phyloP scores from a whole-genome alignment of 139 green algal genomes.

The Micromonas commoda region DNA sequence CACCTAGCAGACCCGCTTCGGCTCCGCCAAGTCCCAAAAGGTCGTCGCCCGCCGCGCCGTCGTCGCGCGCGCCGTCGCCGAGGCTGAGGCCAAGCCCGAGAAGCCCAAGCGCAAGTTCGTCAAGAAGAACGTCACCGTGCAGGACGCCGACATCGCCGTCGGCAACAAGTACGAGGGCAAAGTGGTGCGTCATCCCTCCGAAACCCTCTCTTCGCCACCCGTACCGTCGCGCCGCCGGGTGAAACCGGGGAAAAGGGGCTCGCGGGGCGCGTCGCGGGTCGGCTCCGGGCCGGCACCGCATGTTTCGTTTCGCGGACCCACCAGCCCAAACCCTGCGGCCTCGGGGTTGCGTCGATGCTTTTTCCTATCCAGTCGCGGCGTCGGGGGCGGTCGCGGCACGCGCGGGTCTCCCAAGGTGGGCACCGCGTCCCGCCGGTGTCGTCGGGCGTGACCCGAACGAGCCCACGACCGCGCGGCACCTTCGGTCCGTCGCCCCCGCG shows the following conservation, averaged over 20 bases:
- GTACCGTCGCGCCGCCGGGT: neutral
- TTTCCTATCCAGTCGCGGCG: too few relatives aligned
- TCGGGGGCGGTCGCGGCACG: too few relatives aligned
- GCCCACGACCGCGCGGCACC: too few relatives aligned
- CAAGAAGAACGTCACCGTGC: slow-evolving; percentile 20
- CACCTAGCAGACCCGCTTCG: neutral
- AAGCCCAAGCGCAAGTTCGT: slow-evolving; percentile 1
- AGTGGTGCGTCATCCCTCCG: slow-evolving; percentile 3
- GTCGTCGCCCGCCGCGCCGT: neutral
- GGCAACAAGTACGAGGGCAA: slow-evolving; percentile 13
- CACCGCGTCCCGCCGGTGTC: too few relatives aligned
- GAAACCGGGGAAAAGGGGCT: neutral
- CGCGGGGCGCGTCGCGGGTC: too few relatives aligned
- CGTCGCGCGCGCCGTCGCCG: neutral
- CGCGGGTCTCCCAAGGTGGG: too few relatives aligned
- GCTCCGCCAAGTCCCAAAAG: neutral
- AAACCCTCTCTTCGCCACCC: neutral
- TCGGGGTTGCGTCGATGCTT: too few relatives aligned
- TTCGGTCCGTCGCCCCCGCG: too few relatives aligned
- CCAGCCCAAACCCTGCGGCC: too few relatives aligned
- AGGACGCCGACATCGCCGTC: slow-evolving; percentile 10
- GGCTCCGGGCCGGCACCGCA: too few relatives aligned
- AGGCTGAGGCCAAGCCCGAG: neutral
- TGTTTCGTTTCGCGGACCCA: too few relatives aligned
- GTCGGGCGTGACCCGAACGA: too few relatives aligned